Evolutionary conservation across 208 protist genomes (phyloP).

Genomic region (Crithidia brevicula): DNA sequence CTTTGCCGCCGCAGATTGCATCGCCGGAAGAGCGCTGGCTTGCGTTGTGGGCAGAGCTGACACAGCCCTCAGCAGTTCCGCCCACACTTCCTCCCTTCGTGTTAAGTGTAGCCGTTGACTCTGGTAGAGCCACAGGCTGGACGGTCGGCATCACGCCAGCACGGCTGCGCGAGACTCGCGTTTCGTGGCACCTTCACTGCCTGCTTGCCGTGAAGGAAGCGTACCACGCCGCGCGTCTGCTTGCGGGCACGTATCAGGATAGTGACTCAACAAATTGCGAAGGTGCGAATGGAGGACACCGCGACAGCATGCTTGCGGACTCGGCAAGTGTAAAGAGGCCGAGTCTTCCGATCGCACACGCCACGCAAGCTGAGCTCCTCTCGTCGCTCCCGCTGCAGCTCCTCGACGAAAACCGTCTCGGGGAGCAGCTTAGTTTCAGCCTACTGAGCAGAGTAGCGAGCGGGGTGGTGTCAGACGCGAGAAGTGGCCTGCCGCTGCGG

Average conservation of each 20-base stretch:
- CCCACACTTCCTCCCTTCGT: slow-evolving; percentile 14
- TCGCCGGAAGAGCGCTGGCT: slow-evolving; percentile 27
- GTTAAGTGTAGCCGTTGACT: neutral
- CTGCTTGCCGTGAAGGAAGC: slow-evolving; percentile 27
- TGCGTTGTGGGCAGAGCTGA: slow-evolving; percentile 20
- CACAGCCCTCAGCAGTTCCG: slow-evolving; percentile 11
- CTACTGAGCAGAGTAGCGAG: slow-evolving; percentile 14
- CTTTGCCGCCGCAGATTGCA: neutral
- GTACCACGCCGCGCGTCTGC: slow-evolving; percentile 24
- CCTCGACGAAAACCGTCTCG: slow-evolving; percentile 12
- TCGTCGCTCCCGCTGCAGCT: slow-evolving; percentile 18
- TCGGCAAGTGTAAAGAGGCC: too few relatives aligned
- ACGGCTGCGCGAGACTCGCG: slow-evolving; percentile 26
- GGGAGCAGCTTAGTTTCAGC: slow-evolving; percentile 23
- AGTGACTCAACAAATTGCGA: neutral
- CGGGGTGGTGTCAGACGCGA: neutral
- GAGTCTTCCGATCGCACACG: slow-evolving; percentile 13
- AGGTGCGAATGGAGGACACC: neutral
- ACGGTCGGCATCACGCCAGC: slow-evolving; percentile 11
- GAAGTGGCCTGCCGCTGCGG: slow-evolving; percentile 1
- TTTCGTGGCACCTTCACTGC: slow-evolving; percentile 55
- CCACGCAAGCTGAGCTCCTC: slow-evolving; percentile 31
- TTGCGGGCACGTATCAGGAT: slow-evolving; percentile 19
- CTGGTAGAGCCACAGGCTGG: neutral
- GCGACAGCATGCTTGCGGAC: too few relatives aligned